Conservation (phyloP, 257 asterid species). For the Ophiorrhiza pumila region DNA sequence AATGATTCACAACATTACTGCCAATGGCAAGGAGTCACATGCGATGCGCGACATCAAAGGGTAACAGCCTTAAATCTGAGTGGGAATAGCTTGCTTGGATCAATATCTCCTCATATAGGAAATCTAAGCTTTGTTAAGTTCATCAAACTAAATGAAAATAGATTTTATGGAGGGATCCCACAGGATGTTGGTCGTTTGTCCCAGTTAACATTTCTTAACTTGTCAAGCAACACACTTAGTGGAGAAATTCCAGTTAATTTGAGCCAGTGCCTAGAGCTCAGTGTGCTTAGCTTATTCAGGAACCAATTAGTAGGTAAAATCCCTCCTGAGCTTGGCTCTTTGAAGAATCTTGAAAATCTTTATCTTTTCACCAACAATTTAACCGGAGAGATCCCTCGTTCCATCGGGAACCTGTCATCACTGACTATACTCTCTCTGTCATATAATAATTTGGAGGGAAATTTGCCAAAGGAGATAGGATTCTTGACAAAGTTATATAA, state of each 20-base stretch:
- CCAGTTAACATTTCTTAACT: constrained; percentile 10
- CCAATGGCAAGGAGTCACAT: constrained; percentile 26
- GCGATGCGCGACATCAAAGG: constrained; percentile 20
- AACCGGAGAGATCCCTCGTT: neutral
- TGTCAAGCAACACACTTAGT: constrained; percentile 24
- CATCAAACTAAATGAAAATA: constrained; percentile 25
- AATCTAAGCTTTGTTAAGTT: constrained; percentile 32
- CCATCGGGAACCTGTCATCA: neutral
- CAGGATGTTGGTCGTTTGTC: constrained; percentile 28
- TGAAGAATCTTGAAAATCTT: neutral
- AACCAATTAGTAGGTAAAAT: neutral
- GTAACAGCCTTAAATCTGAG: constrained; percentile 20
- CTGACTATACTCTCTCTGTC: neutral
- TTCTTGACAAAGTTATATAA: neutral
- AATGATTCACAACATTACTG: constrained; percentile 14
- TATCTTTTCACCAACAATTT: neutral
- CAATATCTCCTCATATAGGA: constrained; percentile 36
- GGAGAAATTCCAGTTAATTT: constrained; percentile 34
- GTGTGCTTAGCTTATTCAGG: neutral
- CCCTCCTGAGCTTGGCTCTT: neutral
- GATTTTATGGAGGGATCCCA: constrained; percentile 30
- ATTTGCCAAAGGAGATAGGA: neutral
- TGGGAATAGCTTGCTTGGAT: constrained; percentile 25
- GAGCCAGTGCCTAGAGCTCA: constrained; percentile 16
- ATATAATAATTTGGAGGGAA: neutral